Evolutionary conservation across 78 protist species (phyloP).

Genomic region (Isochrysis galbana): DNA sequence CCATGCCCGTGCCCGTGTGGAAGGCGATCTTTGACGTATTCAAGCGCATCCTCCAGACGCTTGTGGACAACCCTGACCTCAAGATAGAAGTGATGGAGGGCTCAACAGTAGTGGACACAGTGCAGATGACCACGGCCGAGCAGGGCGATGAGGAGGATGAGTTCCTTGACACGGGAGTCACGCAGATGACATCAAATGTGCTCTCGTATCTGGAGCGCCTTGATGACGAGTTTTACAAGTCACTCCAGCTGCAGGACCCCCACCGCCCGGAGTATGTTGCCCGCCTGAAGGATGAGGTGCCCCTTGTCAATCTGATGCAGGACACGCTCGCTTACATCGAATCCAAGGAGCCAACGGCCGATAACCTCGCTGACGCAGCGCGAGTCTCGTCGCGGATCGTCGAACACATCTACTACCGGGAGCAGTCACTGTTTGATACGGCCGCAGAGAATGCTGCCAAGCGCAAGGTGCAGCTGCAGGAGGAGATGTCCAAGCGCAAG

Average conservation of each 20-base stretch:
- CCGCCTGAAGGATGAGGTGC: constrained; percentile 70
- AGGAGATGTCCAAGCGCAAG: too few species aligned
- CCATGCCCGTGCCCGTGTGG: neutral
- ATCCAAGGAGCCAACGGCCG: neutral
- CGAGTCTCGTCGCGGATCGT: neutral
- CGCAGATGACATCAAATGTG: constrained; percentile 8
- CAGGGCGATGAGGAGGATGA: neutral
- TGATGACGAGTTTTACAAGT: constrained; percentile 81
- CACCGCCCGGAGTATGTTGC: constrained; percentile 76
- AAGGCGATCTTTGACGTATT: neutral
- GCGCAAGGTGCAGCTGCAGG: neutral
- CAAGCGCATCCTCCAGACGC: neutral
- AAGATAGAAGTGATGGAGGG: neutral
- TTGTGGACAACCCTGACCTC: neutral
- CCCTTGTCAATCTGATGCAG: constrained; percentile 34
- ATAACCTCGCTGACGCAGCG: neutral
- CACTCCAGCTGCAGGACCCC: constrained; percentile 77
- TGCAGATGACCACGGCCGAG: neutral
- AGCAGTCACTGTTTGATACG: neutral
- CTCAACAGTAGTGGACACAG: neutral
- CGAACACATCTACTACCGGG: constrained; percentile 13
- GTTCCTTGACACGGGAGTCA: neutral
- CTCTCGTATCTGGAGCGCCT: constrained; percentile 73
- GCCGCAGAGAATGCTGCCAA: neutral
- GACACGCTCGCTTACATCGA: constrained; percentile 68